A percentile compares a stretch with the other conserved stretches of the same genome.
These are phyloP conservation scores for Hamamelis virginiana DNA, from an alignment of 164 flowering plant species.

Conservation along the genomic window DNA sequence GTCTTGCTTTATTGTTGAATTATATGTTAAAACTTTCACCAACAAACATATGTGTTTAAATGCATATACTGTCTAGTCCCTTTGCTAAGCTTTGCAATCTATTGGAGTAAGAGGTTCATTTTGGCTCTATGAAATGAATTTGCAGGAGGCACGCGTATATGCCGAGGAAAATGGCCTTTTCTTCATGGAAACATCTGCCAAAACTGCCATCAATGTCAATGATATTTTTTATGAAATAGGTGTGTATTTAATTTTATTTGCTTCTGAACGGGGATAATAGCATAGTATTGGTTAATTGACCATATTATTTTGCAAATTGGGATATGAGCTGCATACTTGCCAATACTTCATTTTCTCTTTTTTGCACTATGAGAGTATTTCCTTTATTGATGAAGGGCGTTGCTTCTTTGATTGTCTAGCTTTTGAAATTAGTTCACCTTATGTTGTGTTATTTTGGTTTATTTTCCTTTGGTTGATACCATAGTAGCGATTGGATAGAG, in stretches of 20 bases:
- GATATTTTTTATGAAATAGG: conserved; percentile 87
- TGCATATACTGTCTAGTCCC: neutral
- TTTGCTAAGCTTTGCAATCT: neutral
- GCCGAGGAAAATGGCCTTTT: conserved; percentile 88
- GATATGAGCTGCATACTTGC: neutral
- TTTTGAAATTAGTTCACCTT: neutral
- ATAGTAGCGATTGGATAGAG: no score
- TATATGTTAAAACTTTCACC: neutral
- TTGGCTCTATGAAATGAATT: neutral
- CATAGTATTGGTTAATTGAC: conserved; percentile 1
- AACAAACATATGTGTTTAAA: neutral
- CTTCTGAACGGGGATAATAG: neutral
- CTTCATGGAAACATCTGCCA: conserved; percentile 90
- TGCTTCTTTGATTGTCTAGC: neutral
- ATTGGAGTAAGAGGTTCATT: neutral
- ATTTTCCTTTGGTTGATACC: no score
- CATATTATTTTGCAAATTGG: neutral
- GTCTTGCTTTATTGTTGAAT: neutral
- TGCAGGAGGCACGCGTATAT: conserved; percentile 74
- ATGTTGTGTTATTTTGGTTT: neutral
- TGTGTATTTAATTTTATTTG: conserved; percentile 14
- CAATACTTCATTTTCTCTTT: neutral
- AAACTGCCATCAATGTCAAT: conserved; percentile 74
- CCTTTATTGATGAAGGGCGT: neutral
- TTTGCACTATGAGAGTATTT: neutral